These are phyloP conservation scores for Alternaria sp. DNA, from an alignment of 2,329 filamentous ascomycete species.

Conservation along the genomic window DNA sequence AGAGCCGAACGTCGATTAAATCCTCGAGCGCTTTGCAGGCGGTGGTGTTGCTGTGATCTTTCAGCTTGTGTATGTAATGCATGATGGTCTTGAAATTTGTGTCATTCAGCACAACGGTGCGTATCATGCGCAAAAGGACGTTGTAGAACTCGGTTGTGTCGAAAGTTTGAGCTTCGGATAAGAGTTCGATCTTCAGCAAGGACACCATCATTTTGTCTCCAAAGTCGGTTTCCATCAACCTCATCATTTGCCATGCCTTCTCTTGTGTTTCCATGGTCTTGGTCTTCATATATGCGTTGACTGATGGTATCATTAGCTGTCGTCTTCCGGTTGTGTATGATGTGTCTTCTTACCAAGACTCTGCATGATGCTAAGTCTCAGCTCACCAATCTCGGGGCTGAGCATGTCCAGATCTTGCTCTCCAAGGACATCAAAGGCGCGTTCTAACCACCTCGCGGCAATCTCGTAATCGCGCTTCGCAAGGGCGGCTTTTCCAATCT, in stretches of 20 bases:
- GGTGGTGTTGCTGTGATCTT: constrained; percentile 50
- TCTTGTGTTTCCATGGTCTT: constrained; percentile 56
- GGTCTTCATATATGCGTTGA: constrained; percentile 64
- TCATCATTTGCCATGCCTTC: constrained; percentile 67
- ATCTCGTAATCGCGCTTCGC: constrained; percentile 61
- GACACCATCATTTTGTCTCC: constrained; percentile 72
- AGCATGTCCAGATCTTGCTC: constrained; percentile 64
- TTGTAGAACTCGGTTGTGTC: constrained; percentile 54
- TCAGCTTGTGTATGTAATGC: constrained; percentile 72
- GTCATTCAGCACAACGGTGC: constrained; percentile 67
- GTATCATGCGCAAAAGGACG: constrained; percentile 70
- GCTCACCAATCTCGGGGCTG: constrained; percentile 68
- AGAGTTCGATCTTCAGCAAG: constrained; percentile 73
- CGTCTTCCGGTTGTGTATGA: no score
- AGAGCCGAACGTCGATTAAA: constrained; percentile 68
- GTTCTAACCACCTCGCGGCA: constrained; percentile 77
- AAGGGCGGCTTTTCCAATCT: constrained; percentile 72
- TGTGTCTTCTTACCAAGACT: constrained; percentile 45
- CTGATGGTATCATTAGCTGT: constrained; percentile 49
- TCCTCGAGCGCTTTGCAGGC: constrained; percentile 66
- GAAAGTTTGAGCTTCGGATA: constrained; percentile 57
- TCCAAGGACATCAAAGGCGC: constrained; percentile 69
- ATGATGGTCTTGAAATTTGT: constrained; percentile 71
- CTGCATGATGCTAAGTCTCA: constrained; percentile 74
- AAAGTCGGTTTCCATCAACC: constrained; percentile 69